phyloP scores from a whole-genome alignment of 2,329 filamentous ascomycete species.

The Aureobasidium namibiae region DNA sequence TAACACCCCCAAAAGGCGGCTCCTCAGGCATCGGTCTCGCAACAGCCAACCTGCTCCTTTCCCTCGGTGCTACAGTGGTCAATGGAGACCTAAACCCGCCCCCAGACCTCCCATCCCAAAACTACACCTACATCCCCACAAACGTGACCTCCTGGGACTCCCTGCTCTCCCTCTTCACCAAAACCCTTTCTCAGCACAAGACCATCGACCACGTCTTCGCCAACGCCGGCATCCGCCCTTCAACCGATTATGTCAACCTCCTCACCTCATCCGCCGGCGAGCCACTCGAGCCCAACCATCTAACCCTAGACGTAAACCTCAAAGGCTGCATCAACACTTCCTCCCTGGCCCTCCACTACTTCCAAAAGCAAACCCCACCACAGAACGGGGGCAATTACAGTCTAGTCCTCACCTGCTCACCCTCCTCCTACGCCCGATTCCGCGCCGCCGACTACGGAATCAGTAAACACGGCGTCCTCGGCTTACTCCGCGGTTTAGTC shows the following conservation, averaged over 20 bases:
- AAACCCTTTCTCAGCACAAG: slow-evolving; percentile 34
- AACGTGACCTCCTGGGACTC: slow-evolving; percentile 40
- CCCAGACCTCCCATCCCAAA: not conserved
- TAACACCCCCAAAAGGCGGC: slow-evolving; percentile 34
- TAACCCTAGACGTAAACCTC: slow-evolving; percentile 35
- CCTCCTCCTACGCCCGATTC: slow-evolving; percentile 42
- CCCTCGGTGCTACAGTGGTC: slow-evolving; percentile 47
- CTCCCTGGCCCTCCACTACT: slow-evolving; percentile 35
- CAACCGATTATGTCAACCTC: slow-evolving; percentile 26
- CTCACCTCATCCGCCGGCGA: slow-evolving; percentile 29
- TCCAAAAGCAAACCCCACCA: slow-evolving; percentile 33
- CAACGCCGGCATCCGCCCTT: slow-evolving; percentile 38
- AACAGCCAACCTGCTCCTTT: slow-evolving; percentile 44
- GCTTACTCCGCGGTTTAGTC: slow-evolving; percentile 43
- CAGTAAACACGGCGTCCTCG: slow-evolving; percentile 48
- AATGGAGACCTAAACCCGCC: slow-evolving; percentile 45
- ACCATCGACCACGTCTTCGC: slow-evolving; percentile 39
- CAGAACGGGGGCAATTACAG: slow-evolving; percentile 26
- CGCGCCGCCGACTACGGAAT: slow-evolving; percentile 46
- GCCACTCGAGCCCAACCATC: slow-evolving; percentile 26
- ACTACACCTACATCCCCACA: slow-evolving; percentile 22
- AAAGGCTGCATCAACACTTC: slow-evolving; percentile 34
- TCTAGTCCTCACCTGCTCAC: slow-evolving; percentile 47
- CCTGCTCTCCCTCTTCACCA: slow-evolving; percentile 44
- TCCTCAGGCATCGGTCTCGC: slow-evolving; percentile 54